Percentiles rank a stretch among this genome's conserved stretches.
Conservation (phyloP, 2,329 filamentous ascomycete genomes). For the Apiospora malaysiana region DNA sequence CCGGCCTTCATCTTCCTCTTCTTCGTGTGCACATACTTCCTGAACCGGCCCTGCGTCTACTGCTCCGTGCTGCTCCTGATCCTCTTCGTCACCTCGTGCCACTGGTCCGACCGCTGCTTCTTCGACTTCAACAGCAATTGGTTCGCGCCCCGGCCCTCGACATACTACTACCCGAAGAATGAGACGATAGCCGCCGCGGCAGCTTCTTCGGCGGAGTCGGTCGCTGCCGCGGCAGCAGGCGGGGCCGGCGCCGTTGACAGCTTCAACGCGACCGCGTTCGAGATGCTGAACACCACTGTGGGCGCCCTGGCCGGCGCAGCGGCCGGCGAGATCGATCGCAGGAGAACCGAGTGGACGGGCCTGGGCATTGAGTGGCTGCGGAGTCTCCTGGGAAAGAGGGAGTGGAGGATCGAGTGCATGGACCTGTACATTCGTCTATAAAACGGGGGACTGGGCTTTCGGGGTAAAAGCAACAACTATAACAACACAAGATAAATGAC, state of each 20-base stretch:
- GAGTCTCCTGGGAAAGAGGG: constrained; percentile 78
- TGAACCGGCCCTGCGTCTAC: constrained; percentile 96
- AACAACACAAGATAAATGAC: constrained; percentile 17
- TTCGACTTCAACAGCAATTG: constrained; percentile 92
- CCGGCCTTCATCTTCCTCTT: constrained; percentile 87
- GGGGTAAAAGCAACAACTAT: not conserved
- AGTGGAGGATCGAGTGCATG: constrained; percentile 91
- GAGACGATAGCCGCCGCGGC: not conserved
- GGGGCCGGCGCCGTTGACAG: constrained; percentile 34
- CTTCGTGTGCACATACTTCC: constrained; percentile 91
- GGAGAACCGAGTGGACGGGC: constrained; percentile 72
- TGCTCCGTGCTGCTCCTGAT: constrained; percentile 95
- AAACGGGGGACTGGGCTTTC: constrained; percentile 26
- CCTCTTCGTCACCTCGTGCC: constrained; percentile 88
- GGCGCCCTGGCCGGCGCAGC: constrained; percentile 70
- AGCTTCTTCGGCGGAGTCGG: constrained; percentile 26
- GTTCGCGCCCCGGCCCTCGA: constrained; percentile 79
- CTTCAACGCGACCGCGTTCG: constrained; percentile 56
- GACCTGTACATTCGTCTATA: constrained; percentile 83
- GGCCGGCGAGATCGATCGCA: constrained; percentile 63
- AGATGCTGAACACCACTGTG: constrained; percentile 72
- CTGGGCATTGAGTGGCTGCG: constrained; percentile 86
- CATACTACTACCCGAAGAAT: constrained; percentile 33
- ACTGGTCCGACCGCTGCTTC: constrained; percentile 89
- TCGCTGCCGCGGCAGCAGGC: constrained; percentile 21